These are phyloP conservation scores for Hyaloraphidium curvatum DNA, from an alignment of 192 early-diverging fungal species.

Conservation along the genomic window DNA sequence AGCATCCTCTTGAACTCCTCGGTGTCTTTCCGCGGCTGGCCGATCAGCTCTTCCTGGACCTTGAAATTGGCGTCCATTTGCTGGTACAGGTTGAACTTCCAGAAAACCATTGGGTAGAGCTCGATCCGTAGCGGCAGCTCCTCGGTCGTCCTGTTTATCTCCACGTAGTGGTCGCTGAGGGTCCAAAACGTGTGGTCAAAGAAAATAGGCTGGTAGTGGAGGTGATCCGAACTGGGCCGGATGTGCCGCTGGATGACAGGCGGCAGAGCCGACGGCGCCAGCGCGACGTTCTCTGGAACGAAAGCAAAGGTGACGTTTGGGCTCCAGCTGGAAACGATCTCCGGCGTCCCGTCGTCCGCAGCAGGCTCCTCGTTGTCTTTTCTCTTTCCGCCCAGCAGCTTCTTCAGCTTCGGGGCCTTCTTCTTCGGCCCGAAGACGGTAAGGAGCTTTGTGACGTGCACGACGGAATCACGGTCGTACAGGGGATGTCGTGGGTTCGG, in stretches of 20 bases:
- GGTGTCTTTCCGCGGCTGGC: conserved; percentile 30
- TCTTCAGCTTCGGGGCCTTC: not conserved
- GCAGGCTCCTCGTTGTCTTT: not conserved
- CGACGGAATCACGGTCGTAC: not conserved
- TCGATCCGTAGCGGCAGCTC: conserved; percentile 43
- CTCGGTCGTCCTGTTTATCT: conserved; percentile 57
- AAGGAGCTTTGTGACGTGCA: not conserved
- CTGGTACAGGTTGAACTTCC: conserved; percentile 53
- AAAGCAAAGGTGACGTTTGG: not conserved
- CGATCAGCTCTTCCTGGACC: conserved; percentile 31
- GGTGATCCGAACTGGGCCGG: not conserved
- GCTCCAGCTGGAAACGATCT: not conserved
- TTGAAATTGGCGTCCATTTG: conserved; percentile 45
- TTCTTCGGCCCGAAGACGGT: not conserved
- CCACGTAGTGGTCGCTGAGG: conserved; percentile 37
- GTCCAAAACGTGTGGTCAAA: conserved; percentile 72
- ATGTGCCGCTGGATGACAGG: not conserved
- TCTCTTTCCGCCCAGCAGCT: not conserved
- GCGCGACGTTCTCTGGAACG: not conserved
- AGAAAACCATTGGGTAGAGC: conserved; percentile 39
- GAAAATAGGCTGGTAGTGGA: conserved; percentile 44
- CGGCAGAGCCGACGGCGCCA: not conserved
- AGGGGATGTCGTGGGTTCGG: not conserved
- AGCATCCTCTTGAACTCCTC: conserved; percentile 87
- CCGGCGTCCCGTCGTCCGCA: not conserved